These are phyloP conservation scores for Cercospora berteroae DNA, from an alignment of 2,329 filamentous ascomycete genomes.

Conservation along the genomic window DNA sequence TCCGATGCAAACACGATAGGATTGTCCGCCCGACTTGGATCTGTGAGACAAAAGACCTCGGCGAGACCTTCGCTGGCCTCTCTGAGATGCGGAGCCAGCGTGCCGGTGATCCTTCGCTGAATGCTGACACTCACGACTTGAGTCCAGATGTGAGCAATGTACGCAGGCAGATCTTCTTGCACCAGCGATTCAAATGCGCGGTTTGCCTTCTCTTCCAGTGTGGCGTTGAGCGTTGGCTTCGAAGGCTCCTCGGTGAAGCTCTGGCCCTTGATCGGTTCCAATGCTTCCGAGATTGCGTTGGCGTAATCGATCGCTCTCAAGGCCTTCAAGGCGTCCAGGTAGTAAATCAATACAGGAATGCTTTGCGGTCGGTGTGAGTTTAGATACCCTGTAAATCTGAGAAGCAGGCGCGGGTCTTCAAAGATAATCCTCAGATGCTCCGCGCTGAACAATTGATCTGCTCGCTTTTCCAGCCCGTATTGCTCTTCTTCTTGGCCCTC, in stretches of 20 bases:
- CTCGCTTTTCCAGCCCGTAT: slow-evolving; percentile 62
- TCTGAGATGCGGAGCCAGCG: slow-evolving; percentile 60
- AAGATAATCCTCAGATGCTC: slow-evolving; percentile 67
- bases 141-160: slow-evolving; percentile 66
- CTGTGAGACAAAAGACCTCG: slow-evolving; percentile 74
- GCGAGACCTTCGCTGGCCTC: slow-evolving; percentile 72
- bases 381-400: slow-evolving; percentile 67
- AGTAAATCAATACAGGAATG: slow-evolving; percentile 66
- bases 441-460: slow-evolving; percentile 63
- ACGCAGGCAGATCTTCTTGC: slow-evolving; percentile 68
- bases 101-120: slow-evolving; percentile 65
- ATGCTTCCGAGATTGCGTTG: slow-evolving; percentile 63
- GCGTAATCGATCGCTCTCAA: slow-evolving; percentile 68
- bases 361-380: slow-evolving; percentile 59
- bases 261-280: slow-evolving; percentile 56
- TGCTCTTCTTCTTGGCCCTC: slow-evolving; percentile 32
- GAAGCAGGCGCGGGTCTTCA: slow-evolving; percentile 59
- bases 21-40: slow-evolving; percentile 70
- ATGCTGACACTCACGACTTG: slow-evolving; percentile 69
- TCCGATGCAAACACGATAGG: slow-evolving; percentile 76
- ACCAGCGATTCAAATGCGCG: slow-evolving; percentile 64
- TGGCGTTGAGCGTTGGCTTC: slow-evolving; percentile 55
- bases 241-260: slow-evolving; percentile 56
- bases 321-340: slow-evolving; percentile 69
- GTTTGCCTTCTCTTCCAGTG: slow-evolving; percentile 62